Evolutionary conservation across 768 basidiomycete genomes (phyloP), one percentile per base, ranked within the genome.

Genomic region (Royoungia palumana): DNA sequence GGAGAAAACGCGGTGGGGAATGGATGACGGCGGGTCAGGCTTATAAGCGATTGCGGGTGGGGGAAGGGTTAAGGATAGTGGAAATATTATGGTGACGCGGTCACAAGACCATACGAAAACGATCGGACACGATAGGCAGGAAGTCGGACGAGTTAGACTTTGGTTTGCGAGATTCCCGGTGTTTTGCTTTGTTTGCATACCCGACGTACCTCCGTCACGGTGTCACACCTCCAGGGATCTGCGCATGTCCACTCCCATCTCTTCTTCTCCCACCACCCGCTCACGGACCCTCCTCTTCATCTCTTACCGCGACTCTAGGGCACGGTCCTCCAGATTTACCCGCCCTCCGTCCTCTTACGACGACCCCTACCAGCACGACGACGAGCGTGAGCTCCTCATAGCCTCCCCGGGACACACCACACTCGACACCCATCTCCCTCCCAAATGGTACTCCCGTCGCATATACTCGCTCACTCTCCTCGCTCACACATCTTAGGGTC

Each of bases 281-380:
- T 93, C 90, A 2, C 71, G 95, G 40, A 97, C 95, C 3, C 80
- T 91, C 46, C 81, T 97, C 60, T 98, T 97, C 70, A 85, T 94
- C 51, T 95, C 94, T 6, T 93, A 89, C 70, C 80, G 95, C 51
- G 89, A 94, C 71, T 90, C 91, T 5, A 75, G 75, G 38, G 74
- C 79, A 20, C 73, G 53, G 14, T 64, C 70, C 0, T 64, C 65
- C 16, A 70, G 78, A 44, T 71, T 71, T 35, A 72, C 77, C 6
- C 71, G 72, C 41, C 57, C 70, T 13, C 63, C 56, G n/a, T 65
- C 67, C 50, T 57, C 67, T 49, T 78, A 80, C 57, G 74, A 76
- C 58, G 78, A 80, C 47, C 68, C 74, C n/a, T 64, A 75, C 61
- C 62, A 57, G 37, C 58, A 67, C 50, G 72, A 56, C 46, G 75